Evolutionary conservation across 768 basidiomycete genomes (phyloP).

Genomic region (Boletus pseudopeckii): DNA sequence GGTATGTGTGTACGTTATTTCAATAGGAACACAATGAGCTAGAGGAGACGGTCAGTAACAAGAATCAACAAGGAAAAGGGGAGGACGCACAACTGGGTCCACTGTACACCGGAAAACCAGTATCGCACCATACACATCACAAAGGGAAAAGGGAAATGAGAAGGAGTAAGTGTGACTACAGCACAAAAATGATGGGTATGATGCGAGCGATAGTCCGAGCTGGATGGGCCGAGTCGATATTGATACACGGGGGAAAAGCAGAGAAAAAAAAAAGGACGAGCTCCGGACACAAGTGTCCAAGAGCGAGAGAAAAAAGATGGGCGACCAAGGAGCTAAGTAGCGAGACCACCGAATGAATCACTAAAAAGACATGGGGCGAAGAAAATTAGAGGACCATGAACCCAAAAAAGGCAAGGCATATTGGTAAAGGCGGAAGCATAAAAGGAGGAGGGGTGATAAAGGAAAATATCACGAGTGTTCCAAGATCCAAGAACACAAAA

Average conservation of each 20-base stretch:
- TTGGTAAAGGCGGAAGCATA: conserved; percentile 15
- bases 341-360: conserved; percentile 14
- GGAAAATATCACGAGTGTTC: conserved; percentile 31
- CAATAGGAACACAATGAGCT: conserved; percentile 28
- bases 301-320: not conserved
- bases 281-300: not conserved
- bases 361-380: conserved; percentile 29
- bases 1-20: conserved; percentile 31
- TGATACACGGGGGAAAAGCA: conserved; percentile 26
- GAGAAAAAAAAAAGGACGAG: not conserved
- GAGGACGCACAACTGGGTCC: conserved; percentile 26
- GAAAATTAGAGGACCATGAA: conserved; percentile 22
- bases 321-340: conserved; percentile 18
- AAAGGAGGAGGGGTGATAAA: conserved; percentile 7
- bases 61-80: not conserved
- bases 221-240: conserved; percentile 29
- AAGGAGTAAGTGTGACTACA: conserved; percentile 12
- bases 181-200: conserved; percentile 28
- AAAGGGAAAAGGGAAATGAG: not conserved
- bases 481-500: conserved; percentile 43
- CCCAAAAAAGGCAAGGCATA: conserved; percentile 23
- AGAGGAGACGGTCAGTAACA: conserved; percentile 7
- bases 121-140: conserved; percentile 33
- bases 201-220: conserved; percentile 34
- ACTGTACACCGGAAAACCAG: conserved; percentile 30